Conservation (phyloP, 805 yeast species). For the Blastobotrys terrestris region DNA sequence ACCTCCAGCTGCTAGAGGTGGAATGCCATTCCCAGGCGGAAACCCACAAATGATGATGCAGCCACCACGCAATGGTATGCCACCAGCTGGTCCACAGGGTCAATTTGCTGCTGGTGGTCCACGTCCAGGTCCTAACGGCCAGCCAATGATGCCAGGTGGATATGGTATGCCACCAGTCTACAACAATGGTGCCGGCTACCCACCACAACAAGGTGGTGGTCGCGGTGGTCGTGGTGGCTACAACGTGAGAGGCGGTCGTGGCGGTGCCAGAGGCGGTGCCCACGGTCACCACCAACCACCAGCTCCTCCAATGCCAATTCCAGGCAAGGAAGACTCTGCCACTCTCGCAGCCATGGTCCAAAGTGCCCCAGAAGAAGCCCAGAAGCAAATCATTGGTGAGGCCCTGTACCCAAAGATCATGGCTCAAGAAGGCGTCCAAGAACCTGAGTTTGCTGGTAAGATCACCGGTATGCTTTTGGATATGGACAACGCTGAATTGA, state of each 20-base stretch:
- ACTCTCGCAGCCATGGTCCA: constrained; percentile 63
- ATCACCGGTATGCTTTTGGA: constrained; percentile 98
- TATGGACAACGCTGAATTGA: constrained; percentile 85
- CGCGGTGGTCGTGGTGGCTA: constrained; percentile 26
- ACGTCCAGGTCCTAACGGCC: constrained; percentile 77
- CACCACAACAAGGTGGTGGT: constrained; percentile 23
- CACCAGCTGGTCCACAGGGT: constrained; percentile 31
- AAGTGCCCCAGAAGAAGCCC: constrained; percentile 72
- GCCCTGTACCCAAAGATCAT: constrained; percentile 90
- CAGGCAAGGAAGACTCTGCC: constrained; percentile 21
- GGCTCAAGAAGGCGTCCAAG: constrained; percentile 78
- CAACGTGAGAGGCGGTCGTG: constrained; percentile 24
- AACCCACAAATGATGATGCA: constrained; percentile 34
- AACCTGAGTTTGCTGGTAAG: constrained; percentile 95
- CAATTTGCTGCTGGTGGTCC: constrained; percentile 38
- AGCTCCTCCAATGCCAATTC: constrained; percentile 11
- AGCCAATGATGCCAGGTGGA: constrained; percentile 65
- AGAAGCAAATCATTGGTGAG: constrained; percentile 97
- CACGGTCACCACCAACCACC: constrained; percentile 11
- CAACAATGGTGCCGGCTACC: constrained; percentile 40
- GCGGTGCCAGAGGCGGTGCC: constrained; percentile 20
- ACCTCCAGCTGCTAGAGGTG: constrained; percentile 53
- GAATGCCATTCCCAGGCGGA: constrained; percentile 37
- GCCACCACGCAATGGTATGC: constrained; percentile 31
- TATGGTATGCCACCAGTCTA: constrained; percentile 83